A percentile compares a stretch with the other conserved stretches of the same genome.
Evolutionary conservation across 108 stramenopile species (phyloP).

Genomic region (Fragilaria crotonensis): DNA sequence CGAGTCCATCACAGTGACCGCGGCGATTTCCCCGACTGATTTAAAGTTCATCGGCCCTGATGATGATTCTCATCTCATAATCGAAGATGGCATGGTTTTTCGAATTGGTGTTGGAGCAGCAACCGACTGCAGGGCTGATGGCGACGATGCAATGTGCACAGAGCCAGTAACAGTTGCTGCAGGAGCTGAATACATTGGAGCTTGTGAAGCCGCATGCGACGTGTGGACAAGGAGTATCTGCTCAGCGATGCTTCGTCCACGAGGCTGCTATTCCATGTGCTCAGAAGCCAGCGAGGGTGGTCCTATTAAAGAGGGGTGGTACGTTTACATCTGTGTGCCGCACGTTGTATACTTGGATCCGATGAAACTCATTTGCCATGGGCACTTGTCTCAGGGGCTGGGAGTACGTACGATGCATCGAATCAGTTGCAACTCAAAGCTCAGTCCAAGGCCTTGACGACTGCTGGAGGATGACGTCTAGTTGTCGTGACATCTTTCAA

Average conservation of each 20-base stretch:
- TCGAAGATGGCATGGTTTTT: slow-evolving; percentile 31
- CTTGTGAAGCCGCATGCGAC: slow-evolving; percentile 48
- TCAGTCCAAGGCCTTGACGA: slow-evolving; percentile 3
- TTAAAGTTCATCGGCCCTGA: slow-evolving; percentile 36
- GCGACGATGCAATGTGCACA: slow-evolving; percentile 18
- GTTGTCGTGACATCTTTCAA: slow-evolving; percentile 47
- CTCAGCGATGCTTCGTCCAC: neutral
- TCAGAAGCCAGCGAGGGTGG: neutral
- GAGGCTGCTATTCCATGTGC: slow-evolving; percentile 28
- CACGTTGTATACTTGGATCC: neutral
- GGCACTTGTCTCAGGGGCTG: slow-evolving; percentile 30
- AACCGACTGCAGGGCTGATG: slow-evolving; percentile 30
- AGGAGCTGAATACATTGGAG: slow-evolving; percentile 25
- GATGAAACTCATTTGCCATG: neutral
- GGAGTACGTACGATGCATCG: slow-evolving; percentile 58
- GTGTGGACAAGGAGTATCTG: slow-evolving; percentile 33
- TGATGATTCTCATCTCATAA: slow-evolving; percentile 45
- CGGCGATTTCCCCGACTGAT: slow-evolving; percentile 21
- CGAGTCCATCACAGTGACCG: slow-evolving; percentile 13
- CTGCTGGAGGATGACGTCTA: slow-evolving; percentile 43
- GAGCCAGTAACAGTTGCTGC: slow-evolving; percentile 10
- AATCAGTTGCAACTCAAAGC: slow-evolving; percentile 23
- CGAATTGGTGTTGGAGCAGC: slow-evolving; percentile 37
- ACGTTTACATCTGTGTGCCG: neutral
- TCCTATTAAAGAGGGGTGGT: slow-evolving; percentile 35